phyloP scores from a whole-genome alignment of 1,139 yeast genomes.

The Eremothecium gossypii region DNA sequence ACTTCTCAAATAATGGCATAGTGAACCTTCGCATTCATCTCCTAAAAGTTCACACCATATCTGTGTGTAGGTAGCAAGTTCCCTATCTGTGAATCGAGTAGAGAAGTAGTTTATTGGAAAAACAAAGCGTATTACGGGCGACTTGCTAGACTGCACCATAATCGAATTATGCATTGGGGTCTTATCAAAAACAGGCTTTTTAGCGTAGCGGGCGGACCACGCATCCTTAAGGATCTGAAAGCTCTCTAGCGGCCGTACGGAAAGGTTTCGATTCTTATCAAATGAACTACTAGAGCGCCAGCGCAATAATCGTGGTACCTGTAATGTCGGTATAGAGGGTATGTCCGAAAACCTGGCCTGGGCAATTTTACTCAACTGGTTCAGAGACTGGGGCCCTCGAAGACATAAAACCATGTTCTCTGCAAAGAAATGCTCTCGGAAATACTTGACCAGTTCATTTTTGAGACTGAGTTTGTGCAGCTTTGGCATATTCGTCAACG shows the following conservation, averaged over 20 bases:
- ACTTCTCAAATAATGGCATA: conserved; percentile 30
- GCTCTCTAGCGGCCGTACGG: background rate
- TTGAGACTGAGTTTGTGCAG: conserved; percentile 42
- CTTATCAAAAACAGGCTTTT: conserved; percentile 17
- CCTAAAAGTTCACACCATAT: conserved; percentile 55
- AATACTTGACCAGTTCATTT: conserved; percentile 44
- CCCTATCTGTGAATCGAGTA: conserved; percentile 12
- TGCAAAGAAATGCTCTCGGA: conserved; percentile 39
- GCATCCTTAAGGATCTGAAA: conserved; percentile 13
- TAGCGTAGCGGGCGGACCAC: conserved; percentile 17
- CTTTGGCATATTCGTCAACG: conserved; percentile 46
- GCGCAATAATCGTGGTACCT: background rate
- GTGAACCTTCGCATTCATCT: conserved; percentile 46
- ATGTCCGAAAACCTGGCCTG: conserved; percentile 34
- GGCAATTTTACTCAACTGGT: conserved; percentile 45
- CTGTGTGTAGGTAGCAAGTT: conserved; percentile 28
- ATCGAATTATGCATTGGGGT: conserved; percentile 17
- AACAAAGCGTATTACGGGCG: conserved; percentile 31
- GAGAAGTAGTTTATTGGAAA: conserved; percentile 31
- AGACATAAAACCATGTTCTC: conserved; percentile 50
- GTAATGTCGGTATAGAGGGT: background rate
- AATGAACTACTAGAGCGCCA: background rate
- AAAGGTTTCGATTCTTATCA: too few species aligned
- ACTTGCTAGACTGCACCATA: conserved; percentile 26
- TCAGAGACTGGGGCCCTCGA: conserved; percentile 55